Evolutionary conservation across 768 basidiomycete species (phyloP), one percentile per base, ranked within the genome.

Genomic region (Fistulinella prunicolor): DNA sequence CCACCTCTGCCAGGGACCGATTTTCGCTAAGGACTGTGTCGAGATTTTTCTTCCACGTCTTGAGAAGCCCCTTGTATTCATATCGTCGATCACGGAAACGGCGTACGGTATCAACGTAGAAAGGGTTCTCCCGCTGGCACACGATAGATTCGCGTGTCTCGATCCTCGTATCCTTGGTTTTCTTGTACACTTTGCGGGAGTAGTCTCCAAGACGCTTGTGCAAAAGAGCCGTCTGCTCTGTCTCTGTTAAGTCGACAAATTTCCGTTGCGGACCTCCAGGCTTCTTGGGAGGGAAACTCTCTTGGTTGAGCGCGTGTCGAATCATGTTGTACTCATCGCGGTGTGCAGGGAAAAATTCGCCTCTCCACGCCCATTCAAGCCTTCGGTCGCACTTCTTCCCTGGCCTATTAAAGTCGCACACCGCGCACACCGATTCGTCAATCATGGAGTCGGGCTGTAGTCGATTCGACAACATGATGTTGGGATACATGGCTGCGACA

Each of bases 401-500:
- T 0, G 96, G 94, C 9, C 94, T 82, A 60, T 99, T 99, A 67
- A 87, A 98, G 69, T 99, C 96, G 70, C 96, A 99, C 2, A 97
- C 94, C 1, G 96, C 96, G 61, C 96, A 99, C 16, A 86, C 87
- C 17, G 95, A 83, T 66, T 98, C 96, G 60, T 94, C 92, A 9
- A 97, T 87, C 73, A 98, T 89, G 2, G 96, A 96, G 69, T 99
- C 96, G 2, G 96, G 96, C 58, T 99, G 96, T 2, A 99, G 78
- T 28, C 96, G 90, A 64, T 99, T 99, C 16, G 94, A 97, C 75
- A 99, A 85, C 96, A 99, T 99, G 81, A 99, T 98, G 69, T 98
- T 99, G 47, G 96, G 96, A 66, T 99, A 98, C 96, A 99, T 99
- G 54, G 96, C 96, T 3, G 96, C 96, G 53, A 99, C 96, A 61